A percentile compares a stretch with the other conserved stretches of the same genome.
These are phyloP conservation scores for Knufia petricola DNA, from an alignment of 2,329 filamentous ascomycete species.

Conservation along the genomic window DNA sequence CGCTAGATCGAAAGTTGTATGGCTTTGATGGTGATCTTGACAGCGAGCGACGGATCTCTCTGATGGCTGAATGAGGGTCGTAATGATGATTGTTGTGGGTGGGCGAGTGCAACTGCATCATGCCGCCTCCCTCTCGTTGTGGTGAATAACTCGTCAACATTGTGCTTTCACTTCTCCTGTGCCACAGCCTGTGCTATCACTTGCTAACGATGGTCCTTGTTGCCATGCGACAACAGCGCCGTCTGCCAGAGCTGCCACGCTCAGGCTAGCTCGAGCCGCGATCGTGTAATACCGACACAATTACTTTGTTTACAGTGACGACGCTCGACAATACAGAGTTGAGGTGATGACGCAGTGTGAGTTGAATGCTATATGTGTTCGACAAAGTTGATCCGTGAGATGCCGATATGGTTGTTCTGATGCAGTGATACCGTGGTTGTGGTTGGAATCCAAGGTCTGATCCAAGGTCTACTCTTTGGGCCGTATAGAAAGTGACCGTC, in stretches of 20 bases:
- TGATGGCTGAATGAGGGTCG: slow-evolving; percentile 70
- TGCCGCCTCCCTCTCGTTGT: slow-evolving; percentile 54
- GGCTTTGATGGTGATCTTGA: slow-evolving; percentile 88
- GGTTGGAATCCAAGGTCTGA: neutral
- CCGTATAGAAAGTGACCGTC: neutral
- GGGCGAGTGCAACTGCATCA: slow-evolving; percentile 77
- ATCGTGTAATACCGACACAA: neutral
- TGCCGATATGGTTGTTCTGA: neutral
- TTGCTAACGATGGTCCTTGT: neutral
- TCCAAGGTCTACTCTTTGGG: neutral
- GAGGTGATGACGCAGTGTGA: neutral
- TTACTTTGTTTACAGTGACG: neutral
- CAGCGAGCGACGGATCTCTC: slow-evolving; percentile 74
- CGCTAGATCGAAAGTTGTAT: slow-evolving; percentile 38
- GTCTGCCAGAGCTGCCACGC: neutral
- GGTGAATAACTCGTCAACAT: slow-evolving; percentile 42
- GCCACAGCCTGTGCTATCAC: neutral
- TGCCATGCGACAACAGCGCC: neutral
- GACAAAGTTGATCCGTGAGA: neutral
- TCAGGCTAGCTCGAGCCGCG: neutral
- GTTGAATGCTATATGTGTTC: neutral
- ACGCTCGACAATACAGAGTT: neutral
- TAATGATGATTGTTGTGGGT: slow-evolving; percentile 71
- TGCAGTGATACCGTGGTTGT: neutral
- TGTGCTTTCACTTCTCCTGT: neutral